Percentiles rank a stretch among this genome's conserved stretches.
Conservation (phyloP, 2,329 filamentous ascomycete genomes). For the Venturiaceae sp. region DNA sequence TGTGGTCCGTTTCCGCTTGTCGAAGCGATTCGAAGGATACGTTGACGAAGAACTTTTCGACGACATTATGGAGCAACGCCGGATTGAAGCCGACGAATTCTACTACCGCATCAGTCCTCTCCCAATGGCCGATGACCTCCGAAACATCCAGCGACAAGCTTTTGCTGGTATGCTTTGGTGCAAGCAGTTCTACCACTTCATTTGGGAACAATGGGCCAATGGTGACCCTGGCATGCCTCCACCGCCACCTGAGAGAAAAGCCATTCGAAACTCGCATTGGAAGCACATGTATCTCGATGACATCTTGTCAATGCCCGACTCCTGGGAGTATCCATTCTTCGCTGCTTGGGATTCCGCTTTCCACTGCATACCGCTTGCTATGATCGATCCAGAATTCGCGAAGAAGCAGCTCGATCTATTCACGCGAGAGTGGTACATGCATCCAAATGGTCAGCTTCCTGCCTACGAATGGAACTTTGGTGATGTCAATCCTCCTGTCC, state of each 20-base stretch:
- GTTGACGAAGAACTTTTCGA: constrained; percentile 91
- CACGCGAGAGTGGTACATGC: constrained; percentile 97
- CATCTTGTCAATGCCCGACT: constrained; percentile 94
- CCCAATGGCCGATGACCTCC: constrained; percentile 85
- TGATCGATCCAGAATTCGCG: constrained; percentile 96
- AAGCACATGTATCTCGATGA: constrained; percentile 93
- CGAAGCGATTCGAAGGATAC: constrained; percentile 58
- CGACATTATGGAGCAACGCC: constrained; percentile 75
- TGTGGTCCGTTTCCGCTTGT: constrained; percentile 85
- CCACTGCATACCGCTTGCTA: constrained; percentile 89
- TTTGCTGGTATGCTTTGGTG: constrained; percentile 98
- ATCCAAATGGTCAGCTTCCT: constrained; percentile 89
- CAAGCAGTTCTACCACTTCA: constrained; percentile 92
- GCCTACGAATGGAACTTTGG: constrained; percentile 97
- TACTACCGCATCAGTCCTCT: constrained; percentile 88
- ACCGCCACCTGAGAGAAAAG: constrained; percentile 69
- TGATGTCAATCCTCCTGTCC: constrained; percentile 92
- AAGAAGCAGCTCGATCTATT: constrained; percentile 97
- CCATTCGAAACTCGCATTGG: constrained; percentile 81
- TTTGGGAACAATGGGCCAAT: constrained; percentile 97
- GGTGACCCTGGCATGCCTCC: constrained; percentile 83
- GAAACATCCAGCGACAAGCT: constrained; percentile 91
- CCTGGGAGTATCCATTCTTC: constrained; percentile 98
- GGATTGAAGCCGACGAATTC: constrained; percentile 90
- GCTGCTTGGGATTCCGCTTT: constrained; percentile 96